Base-by-base conservation (phyloP, 78 protist species). In the Dictyostelium brefeldianum region DNA sequence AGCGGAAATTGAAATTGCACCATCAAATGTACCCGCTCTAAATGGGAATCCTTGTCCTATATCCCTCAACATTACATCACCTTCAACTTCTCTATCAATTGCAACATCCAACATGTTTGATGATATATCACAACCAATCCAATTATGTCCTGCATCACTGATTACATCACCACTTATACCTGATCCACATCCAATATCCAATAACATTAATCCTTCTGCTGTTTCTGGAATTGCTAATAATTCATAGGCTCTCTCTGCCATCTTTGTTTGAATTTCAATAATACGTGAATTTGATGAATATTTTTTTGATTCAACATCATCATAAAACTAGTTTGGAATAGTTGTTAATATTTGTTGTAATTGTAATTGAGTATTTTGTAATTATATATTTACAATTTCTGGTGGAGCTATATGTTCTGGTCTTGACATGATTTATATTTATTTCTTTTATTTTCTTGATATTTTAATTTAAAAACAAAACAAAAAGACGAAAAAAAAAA, bases 101-200 rank as follows among this genome's bases (percentile, higher is more conserved):
- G 97, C 93, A 11, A 95, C 90, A 41, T 95, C 92, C 15, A 98
- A 81, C 99, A 98, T 98, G 78, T 57, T 70, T 18, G 41, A 56
- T 46, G 94, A 75, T 50, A 98, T 97, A 81, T 98, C 99, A 25
- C 93, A 31, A 20, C 99, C 99, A 48, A 98, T 78, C 98, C 98
- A 98, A 6, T 50, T 1, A 80, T 98, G 99, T 7, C 99, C 99
- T 27, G 9, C 51, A 27, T 96, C 97, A 5, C 97, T 36, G n/a
- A 98, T 48, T n/a, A 90, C 97, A 62, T 89, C 96, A 54, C 99
- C 99, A 59, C 96, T 90, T 48, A 96, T 85, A n/a, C 98, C 99
- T 20, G 98, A 89, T 46, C 98, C 98, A 81, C 99, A 98, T 22
- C 99, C 99, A 8, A 98, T 73, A 94, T 98, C 99, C 14, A 98